Evolutionary conservation across 441 rosid species (phyloP).

Genomic region (California macrophylla): DNA sequence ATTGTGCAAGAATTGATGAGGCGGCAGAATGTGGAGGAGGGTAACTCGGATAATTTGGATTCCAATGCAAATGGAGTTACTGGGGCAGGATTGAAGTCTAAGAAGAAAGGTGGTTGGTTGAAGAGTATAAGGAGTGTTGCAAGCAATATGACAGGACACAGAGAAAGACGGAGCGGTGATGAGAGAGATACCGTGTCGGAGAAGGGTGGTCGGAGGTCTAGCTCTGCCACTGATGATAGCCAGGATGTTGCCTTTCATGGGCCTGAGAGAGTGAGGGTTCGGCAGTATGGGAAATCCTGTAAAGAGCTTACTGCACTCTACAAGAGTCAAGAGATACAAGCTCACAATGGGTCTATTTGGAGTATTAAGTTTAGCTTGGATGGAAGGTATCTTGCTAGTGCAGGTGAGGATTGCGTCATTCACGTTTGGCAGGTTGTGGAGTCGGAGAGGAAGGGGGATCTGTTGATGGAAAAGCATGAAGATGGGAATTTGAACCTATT

Average conservation of each 20-base stretch:
- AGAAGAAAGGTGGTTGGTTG: conserved; percentile 77
- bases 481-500: conserved; percentile 44
- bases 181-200: conserved; percentile 85
- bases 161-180: conserved; percentile 83
- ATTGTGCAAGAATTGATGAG: conserved; percentile 95
- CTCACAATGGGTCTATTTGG: conserved; percentile 64
- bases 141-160: conserved; percentile 45
- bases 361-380: conserved; percentile 69
- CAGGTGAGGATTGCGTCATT: conserved; percentile 62
- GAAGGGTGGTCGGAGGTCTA: conserved; percentile 86
- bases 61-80: conserved; percentile 28
- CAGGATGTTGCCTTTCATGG: conserved; percentile 82
- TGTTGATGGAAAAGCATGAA: conserved; percentile 61
- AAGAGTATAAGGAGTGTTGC: conserved; percentile 72
- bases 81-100: conserved; percentile 34
- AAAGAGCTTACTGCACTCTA: conserved; percentile 54
- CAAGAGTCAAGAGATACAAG: conserved; percentile 66
- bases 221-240: conserved; percentile 97
- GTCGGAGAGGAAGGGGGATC: conserved; percentile 58
- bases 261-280: conserved; percentile 57
- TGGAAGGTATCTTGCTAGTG: conserved; percentile 67
- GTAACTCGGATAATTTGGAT: conserved; percentile 40
- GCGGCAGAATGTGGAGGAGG: conserved; percentile 83
- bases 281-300: conserved; percentile 52
- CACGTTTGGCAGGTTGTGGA: conserved; percentile 60